Evolutionary conservation across 2,329 filamentous ascomycete genomes (phyloP).

Genomic region (Neodidymelliopsis sp.): DNA sequence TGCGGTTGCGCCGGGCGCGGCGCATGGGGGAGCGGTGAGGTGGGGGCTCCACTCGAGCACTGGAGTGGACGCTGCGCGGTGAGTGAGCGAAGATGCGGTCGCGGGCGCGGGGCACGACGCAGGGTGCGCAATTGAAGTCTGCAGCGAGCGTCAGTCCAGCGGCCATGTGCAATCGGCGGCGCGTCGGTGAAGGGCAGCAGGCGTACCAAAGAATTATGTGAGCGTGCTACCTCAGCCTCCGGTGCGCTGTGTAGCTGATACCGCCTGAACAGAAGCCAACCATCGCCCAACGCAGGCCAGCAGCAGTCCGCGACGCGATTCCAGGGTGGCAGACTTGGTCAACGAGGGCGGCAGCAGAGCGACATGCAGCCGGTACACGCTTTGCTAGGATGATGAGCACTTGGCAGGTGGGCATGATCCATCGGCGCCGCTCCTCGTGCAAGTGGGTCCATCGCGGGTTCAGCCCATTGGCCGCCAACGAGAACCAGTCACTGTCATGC

Average conservation of each 20-base stretch:
- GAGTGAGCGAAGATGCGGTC: constrained; percentile 2
- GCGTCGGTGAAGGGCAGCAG: constrained; percentile 1
- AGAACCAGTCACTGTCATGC: constrained; percentile 1
- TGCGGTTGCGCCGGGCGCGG: constrained; percentile 18
- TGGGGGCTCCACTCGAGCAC: not conserved
- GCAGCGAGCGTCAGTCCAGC: constrained; percentile 1
- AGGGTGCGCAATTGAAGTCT: constrained; percentile 14
- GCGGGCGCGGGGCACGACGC: constrained; percentile 3
- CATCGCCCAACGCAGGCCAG: constrained; percentile 36
- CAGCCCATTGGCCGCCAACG: constrained; percentile 3
- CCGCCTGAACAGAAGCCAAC: constrained; percentile 32
- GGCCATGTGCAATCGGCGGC: not conserved
- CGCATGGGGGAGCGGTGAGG: constrained; percentile 20
- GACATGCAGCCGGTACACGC: not conserved
- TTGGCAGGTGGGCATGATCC: constrained; percentile 14
- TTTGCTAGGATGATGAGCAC: constrained; percentile 6
- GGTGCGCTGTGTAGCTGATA: constrained; percentile 32
- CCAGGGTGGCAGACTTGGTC: not conserved
- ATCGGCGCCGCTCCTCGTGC: constrained; percentile 18
- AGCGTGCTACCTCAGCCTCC: constrained; percentile 39
- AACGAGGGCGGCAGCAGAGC: constrained; percentile 1
- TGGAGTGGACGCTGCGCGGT: not conserved
- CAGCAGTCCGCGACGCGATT: constrained; percentile 14
- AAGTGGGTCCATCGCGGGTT: constrained; percentile 1
- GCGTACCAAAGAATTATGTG: constrained; percentile 13